phyloP scores from a whole-genome alignment of 768 basidiomycete genomes.

The Russula sp. region DNA sequence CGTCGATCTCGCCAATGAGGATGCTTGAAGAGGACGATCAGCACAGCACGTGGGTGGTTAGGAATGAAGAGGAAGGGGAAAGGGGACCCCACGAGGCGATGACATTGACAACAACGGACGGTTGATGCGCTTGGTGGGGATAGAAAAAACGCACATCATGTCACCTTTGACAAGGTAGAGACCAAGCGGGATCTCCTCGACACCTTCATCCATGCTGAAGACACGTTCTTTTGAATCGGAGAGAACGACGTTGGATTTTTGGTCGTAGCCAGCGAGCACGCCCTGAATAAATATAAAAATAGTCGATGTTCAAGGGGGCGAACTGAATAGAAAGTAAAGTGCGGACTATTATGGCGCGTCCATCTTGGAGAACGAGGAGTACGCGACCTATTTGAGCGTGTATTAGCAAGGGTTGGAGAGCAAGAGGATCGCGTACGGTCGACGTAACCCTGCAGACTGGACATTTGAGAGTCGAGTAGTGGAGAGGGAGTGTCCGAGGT shows the following conservation, averaged over 20 bases:
- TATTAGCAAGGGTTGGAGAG: background rate
- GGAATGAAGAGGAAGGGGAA: background rate
- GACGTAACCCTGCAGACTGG: conserved; percentile 87
- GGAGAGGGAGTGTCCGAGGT: conserved; percentile 5
- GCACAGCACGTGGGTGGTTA: background rate
- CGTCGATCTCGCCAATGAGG: conserved; percentile 82
- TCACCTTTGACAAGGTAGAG: conserved; percentile 98
- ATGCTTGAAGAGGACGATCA: conserved; percentile 35
- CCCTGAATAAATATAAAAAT: conserved; percentile 44
- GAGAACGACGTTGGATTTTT: conserved; percentile 93
- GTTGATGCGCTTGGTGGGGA: background rate
- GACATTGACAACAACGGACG: background rate
- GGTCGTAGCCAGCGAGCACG: conserved; percentile 85
- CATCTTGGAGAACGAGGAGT: conserved; percentile 92
- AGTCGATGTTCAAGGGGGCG: background rate
- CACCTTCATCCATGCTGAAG: conserved; percentile 83
- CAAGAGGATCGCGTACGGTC: conserved; percentile 49
- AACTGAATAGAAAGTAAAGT: background rate
- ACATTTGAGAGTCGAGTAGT: conserved; percentile 45
- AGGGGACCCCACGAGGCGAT: too few relatives aligned
- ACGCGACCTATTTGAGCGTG: conserved; percentile 57
- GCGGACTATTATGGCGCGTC: conserved; percentile 85
- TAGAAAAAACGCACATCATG: conserved; percentile 69
- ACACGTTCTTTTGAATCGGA: conserved; percentile 91
- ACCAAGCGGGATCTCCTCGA: conserved; percentile 90